Base-by-base conservation (phyloP, 2,329 filamentous ascomycete species). In the Amylocarpus encephaloides region DNA sequence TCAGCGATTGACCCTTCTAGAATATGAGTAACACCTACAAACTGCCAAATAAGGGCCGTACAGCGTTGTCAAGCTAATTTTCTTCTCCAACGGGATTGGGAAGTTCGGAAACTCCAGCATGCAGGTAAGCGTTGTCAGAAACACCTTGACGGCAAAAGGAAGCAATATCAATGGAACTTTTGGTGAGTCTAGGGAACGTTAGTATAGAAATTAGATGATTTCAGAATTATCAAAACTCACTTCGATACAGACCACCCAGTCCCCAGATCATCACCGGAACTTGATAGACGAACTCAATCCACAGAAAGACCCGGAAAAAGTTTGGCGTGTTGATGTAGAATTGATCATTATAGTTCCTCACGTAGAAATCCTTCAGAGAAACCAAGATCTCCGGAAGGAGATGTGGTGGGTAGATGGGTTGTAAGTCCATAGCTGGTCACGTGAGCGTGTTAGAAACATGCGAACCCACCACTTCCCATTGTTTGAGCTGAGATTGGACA, bases 91-190 rank as follows among this genome's bases (percentile, higher is more conserved):
- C 0, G 68, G 67, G 29, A 75, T 69, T 42, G 65, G 62, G 79
- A 82, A 86, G 55, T 70, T 71, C 66, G 77, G 67, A 57, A 77
- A 79, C 50, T 86, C 82, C 1, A 75, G 72, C 41, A 86, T 71
- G 59, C 82, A 86, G 0, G 79, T 78, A 38, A 78, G 60, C 0
- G 83, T 85, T 1, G 82, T 84, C 49, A 85, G 55, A 33, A 74
- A 77, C 0, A 80, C 78, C 60, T 84, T 74, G 9, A 79, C 64
- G 0, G 77, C 75, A 58, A 78, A 85, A 2, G 80, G 66, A 1
- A 86, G 72, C 1, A 86, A 68, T 45, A 82, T 75, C 0, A 85
- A 65, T 0, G 82, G 79, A 4, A 82, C 57, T 43, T 76, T 71
- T 0, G 79, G 74, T 49, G 81, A 73, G 60, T 80, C 77, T 79